These are phyloP conservation scores for Brassica carinata DNA, from an alignment of 345 rosid genomes.

Conservation along the genomic window DNA sequence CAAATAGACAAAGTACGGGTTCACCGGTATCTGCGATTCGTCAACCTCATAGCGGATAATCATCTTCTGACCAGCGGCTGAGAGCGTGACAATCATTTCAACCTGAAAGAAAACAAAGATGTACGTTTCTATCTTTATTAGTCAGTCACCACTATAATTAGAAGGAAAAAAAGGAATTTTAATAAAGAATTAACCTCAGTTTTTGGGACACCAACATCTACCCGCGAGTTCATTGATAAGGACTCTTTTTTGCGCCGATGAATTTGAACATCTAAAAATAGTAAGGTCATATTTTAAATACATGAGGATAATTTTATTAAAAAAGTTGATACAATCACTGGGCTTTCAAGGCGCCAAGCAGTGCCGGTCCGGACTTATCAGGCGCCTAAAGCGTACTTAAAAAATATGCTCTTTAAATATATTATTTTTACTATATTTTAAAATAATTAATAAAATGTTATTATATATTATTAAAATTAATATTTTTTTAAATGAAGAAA, in stretches of 20 bases:
- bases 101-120: background rate
- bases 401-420: no score
- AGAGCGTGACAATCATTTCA: background rate
- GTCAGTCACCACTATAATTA: background rate
- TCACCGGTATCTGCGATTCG: background rate
- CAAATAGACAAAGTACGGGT: background rate
- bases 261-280: background rate
- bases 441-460: no score
- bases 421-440: no score
- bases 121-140: background rate
- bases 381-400: no score
- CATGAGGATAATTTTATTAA: background rate
- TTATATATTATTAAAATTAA: no score
- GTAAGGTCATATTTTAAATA: background rate
- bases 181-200: background rate
- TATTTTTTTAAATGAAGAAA: no score
- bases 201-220: background rate
- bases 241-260: background rate
- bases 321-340: no score
- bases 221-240: background rate
- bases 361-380: no score
- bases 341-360: no score
- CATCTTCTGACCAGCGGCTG: background rate
- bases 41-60: background rate
- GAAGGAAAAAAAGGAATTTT: background rate